Percentiles rank a stretch among this genome's conserved stretches.
These are phyloP conservation scores for Coemansia sp. DNA, from an alignment of 192 early-diverging fungal species.

Conservation along the genomic window DNA sequence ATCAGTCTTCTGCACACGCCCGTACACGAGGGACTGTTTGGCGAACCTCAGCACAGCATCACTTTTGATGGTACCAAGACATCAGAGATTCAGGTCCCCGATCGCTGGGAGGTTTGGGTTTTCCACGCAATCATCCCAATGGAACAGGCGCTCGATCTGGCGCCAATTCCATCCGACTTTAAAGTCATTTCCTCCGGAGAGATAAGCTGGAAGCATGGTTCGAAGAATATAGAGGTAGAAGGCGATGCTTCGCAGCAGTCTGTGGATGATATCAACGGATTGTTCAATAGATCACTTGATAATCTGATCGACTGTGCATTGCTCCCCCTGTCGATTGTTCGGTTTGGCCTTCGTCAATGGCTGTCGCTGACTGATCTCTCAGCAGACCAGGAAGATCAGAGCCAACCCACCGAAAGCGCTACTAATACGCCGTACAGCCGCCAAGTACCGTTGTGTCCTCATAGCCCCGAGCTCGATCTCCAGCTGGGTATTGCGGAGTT, in stretches of 20 bases:
- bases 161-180: constrained; percentile 28
- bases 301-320: constrained; percentile 46
- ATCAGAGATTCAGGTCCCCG: constrained; percentile 9
- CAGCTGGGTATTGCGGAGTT: constrained; percentile 14
- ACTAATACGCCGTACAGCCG: not conserved
- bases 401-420: not conserved
- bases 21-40: not conserved
- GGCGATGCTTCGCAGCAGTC: not conserved
- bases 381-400: not conserved
- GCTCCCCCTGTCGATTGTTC: constrained; percentile 43
- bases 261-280: not conserved
- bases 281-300: constrained; percentile 38
- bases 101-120: constrained; percentile 41
- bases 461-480: constrained; percentile 20
- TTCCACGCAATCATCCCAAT: constrained; percentile 28
- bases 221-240: not conserved
- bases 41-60: not conserved
- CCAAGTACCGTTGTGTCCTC: constrained; percentile 28
- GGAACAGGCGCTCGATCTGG: not conserved
- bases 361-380: constrained; percentile 23
- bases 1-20: not conserved
- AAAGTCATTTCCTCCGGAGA: constrained; percentile 30
- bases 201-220: constrained; percentile 24
- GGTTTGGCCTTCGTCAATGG: constrained; percentile 52
- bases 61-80: not conserved